These are phyloP conservation scores for Russula ochroleuca DNA, from an alignment of 768 basidiomycete genomes.

Conservation along the genomic window DNA sequence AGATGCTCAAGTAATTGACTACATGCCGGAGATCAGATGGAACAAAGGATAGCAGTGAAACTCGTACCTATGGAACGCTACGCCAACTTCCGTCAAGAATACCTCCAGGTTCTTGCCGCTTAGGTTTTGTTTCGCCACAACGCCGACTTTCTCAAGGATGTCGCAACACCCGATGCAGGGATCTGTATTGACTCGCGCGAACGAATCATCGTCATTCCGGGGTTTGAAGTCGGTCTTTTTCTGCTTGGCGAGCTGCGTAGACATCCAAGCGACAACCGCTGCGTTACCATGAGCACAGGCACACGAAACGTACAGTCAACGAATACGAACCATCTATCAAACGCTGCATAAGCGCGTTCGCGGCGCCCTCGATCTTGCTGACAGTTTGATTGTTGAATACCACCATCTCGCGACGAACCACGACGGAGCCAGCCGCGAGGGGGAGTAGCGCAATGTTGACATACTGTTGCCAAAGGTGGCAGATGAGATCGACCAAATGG, in stretches of 20 bases:
- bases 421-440: slow-evolving; percentile 78
- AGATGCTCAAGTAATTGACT: slow-evolving; percentile 92
- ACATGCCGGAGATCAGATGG: slow-evolving; percentile 5
- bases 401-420: slow-evolving; percentile 86
- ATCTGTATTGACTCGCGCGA: slow-evolving; percentile 91
- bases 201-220: slow-evolving; percentile 90
- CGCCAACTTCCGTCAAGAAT: slow-evolving; percentile 90
- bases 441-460: slow-evolving; percentile 87
- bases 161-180: slow-evolving; percentile 87
- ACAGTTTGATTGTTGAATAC: slow-evolving; percentile 88
- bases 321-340: slow-evolving; percentile 67
- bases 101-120: slow-evolving; percentile 91
- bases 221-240: slow-evolving; percentile 98
- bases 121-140: slow-evolving; percentile 67
- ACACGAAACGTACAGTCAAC: background rate
- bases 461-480: slow-evolving; percentile 97
- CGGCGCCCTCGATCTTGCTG: slow-evolving; percentile 76
- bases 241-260: slow-evolving; percentile 77
- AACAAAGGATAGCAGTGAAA: background rate
- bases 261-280: slow-evolving; percentile 76
- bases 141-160: slow-evolving; percentile 72
- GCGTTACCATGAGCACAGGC: background rate
- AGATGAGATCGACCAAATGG: slow-evolving; percentile 75
- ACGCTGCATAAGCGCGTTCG: slow-evolving; percentile 75
- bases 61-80: slow-evolving; percentile 82